A percentile compares a stretch with the other conserved stretches of the same genome.
phyloP scores from a whole-genome alignment of 1,284 basidiomycete species.

The Fomes fomentarius region DNA sequence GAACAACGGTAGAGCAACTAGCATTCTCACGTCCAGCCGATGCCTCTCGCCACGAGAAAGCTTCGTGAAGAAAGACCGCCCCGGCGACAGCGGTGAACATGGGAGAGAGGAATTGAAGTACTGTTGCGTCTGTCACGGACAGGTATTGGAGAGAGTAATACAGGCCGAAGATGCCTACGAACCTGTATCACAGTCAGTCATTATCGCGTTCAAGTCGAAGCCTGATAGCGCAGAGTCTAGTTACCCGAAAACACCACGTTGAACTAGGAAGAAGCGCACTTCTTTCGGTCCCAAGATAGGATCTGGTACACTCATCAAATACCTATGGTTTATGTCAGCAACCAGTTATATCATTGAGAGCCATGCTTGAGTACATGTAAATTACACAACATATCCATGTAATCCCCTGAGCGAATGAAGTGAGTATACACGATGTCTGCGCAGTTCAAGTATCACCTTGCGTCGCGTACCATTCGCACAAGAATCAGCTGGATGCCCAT shows the following conservation, averaged over 20 bases:
- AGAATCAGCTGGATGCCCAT: slow-evolving; percentile 40
- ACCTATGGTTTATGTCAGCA: slow-evolving; percentile 37
- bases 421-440: neutral
- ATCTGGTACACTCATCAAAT: slow-evolving; percentile 54
- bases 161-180: slow-evolving; percentile 64
- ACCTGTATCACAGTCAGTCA: too few relatives aligned
- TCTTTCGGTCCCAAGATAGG: slow-evolving; percentile 71
- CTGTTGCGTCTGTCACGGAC: slow-evolving; percentile 74
- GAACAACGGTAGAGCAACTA: slow-evolving; percentile 35
- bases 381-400: slow-evolving; percentile 47
- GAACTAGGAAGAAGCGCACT: slow-evolving; percentile 58
- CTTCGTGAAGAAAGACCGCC: slow-evolving; percentile 69
- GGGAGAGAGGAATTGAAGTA: slow-evolving; percentile 78
- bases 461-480: slow-evolving; percentile 49
- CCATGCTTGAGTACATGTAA: slow-evolving; percentile 46
- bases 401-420: slow-evolving; percentile 36
- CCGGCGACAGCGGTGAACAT: slow-evolving; percentile 72
- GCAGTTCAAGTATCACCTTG: too few relatives aligned
- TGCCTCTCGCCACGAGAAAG: slow-evolving; percentile 59
- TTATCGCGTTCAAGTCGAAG: too few relatives aligned
- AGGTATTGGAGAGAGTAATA: slow-evolving; percentile 68
- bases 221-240: neutral
- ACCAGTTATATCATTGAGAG: too few relatives aligned
- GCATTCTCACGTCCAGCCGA: slow-evolving; percentile 57
- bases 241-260: slow-evolving; percentile 68